Evolutionary conservation across 1,284 basidiomycete species (phyloP), one percentile per base, ranked within the genome.

Genomic region (Naganishia albida): DNA sequence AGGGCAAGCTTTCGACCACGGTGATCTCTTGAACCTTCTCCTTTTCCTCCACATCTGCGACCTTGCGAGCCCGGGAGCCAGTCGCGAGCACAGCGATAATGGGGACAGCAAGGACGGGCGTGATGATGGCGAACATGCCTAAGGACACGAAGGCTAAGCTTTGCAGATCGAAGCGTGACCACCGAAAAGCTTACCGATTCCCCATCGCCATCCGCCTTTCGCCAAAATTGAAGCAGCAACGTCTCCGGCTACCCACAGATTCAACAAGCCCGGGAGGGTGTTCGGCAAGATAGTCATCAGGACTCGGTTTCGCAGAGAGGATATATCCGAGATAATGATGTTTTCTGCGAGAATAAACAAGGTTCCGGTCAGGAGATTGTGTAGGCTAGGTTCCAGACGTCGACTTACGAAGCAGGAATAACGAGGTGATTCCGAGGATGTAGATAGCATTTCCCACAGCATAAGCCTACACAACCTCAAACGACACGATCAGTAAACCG

Each of bases 241-340:
- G 51, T 77, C 69, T 2, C 72, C 76, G 13, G 68, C 62, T 15
- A 79, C 70, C 70, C 75, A 78, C 18, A 73, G 69, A 66, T 78
- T 78, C 72, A 78, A 75, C 1, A 65, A 71, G 16, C 70, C 69
- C 7, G 74, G 75, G 6, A 79, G 68, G 1, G 68, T 71, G 1
- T 77, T 76, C 2, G 56, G 56, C 56, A 59, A 30, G 43, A 59
- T 59, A 23, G 56, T 59, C 56, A 59, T 59, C 56, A 59, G 18
- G 40, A 59, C 56, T 13, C 77, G 69, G 62, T 75, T 76, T 16
- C 75, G 68, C 20, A 74, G 59, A 2, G 68, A 70, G 2, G 75
- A 74, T 16, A 76, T 74, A 56, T 79, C 78, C 2, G 72, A 68
- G 59, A 77, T 77, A 65, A 77, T 75, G 69, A 75, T 73, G 30